These are phyloP conservation scores for Schizonepeta tenuifolia DNA, from an alignment of 257 asterid species.

Conservation along the genomic window DNA sequence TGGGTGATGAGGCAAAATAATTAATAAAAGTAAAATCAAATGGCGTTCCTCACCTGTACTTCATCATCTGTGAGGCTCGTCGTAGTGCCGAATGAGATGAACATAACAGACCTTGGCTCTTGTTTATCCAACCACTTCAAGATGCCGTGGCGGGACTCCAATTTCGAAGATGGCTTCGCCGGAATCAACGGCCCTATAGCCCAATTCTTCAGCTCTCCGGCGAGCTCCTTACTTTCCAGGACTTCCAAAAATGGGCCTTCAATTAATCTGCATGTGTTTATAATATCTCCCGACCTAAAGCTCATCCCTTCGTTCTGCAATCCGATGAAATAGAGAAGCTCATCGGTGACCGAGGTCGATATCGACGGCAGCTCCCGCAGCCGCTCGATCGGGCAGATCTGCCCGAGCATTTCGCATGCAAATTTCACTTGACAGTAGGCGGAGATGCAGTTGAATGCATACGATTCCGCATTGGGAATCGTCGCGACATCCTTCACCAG, in stretches of 20 bases:
- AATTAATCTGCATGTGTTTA: constrained; percentile 44
- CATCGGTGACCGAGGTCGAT: constrained; percentile 18
- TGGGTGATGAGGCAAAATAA: too few species aligned
- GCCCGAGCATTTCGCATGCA: constrained; percentile 26
- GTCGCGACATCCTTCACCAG: constrained; percentile 39
- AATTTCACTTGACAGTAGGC: constrained; percentile 30
- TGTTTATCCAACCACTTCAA: constrained; percentile 52
- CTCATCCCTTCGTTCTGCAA: constrained; percentile 13
- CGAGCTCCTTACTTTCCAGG: constrained; percentile 24
- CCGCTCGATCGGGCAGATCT: constrained; percentile 13
- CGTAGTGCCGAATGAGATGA: constrained; percentile 51
- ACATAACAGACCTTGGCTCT: constrained; percentile 43
- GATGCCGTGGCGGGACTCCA: background rate
- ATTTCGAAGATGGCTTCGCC: background rate
- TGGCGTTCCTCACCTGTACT: constrained; percentile 2
- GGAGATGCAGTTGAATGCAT: constrained; percentile 44
- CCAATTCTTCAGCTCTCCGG: constrained; percentile 34
- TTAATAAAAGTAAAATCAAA: too few species aligned
- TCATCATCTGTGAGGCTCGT: constrained; percentile 45
- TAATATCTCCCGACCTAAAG: constrained; percentile 36
- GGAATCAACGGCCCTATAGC: constrained; percentile 53
- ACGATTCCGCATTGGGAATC: constrained; percentile 47
- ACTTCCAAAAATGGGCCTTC: constrained; percentile 42
- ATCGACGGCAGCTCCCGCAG: constrained; percentile 27
- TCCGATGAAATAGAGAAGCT: constrained; percentile 16